phyloP scores from a whole-genome alignment of 2,329 filamentous ascomycete genomes.

The Fusarium zealandicum region DNA sequence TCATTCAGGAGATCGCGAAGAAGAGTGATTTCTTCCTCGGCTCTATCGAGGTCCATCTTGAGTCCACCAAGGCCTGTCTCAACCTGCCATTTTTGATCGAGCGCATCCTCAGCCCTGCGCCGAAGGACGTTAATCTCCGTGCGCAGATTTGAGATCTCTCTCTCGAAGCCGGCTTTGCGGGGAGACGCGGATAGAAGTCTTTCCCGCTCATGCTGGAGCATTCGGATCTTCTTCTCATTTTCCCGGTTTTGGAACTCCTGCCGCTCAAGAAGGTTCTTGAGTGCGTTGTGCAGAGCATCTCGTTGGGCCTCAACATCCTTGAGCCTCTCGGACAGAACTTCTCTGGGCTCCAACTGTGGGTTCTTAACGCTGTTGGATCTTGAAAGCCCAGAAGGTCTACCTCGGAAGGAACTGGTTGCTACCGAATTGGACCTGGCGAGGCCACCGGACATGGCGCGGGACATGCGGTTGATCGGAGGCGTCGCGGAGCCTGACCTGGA shows the following conservation, averaged over 20 bases:
- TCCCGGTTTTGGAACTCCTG: conserved; percentile 86
- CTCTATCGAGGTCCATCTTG: conserved; percentile 96
- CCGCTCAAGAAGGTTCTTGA: conserved; percentile 84
- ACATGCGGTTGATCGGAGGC: conserved; percentile 39
- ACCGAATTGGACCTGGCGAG: conserved; percentile 73
- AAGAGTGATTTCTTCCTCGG: conserved; percentile 90
- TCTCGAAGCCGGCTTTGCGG: conserved; percentile 80
- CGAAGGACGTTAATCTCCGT: conserved; percentile 86
- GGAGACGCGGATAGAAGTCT: conserved; percentile 73
- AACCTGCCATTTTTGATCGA: conserved; percentile 95
- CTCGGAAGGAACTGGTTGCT: conserved; percentile 59
- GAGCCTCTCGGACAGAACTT: conserved; percentile 77
- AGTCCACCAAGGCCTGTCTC: conserved; percentile 88
- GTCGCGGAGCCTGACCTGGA: conserved; percentile 32
- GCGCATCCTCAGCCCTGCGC: conserved; percentile 87
- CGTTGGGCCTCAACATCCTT: conserved; percentile 95
- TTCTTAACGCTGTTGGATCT: conserved; percentile 67
- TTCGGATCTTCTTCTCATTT: conserved; percentile 79
- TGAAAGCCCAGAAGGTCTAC: conserved; percentile 55
- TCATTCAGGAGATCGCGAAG: conserved; percentile 80
- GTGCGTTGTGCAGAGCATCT: conserved; percentile 86
- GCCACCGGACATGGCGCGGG: conserved; percentile 52
- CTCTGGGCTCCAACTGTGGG: conserved; percentile 63
- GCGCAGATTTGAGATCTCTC: conserved; percentile 79
- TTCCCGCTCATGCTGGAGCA: conserved; percentile 80